Conservation (phyloP, 352 stramenopile species). For the Chrysophaeum taylorii region DNA sequence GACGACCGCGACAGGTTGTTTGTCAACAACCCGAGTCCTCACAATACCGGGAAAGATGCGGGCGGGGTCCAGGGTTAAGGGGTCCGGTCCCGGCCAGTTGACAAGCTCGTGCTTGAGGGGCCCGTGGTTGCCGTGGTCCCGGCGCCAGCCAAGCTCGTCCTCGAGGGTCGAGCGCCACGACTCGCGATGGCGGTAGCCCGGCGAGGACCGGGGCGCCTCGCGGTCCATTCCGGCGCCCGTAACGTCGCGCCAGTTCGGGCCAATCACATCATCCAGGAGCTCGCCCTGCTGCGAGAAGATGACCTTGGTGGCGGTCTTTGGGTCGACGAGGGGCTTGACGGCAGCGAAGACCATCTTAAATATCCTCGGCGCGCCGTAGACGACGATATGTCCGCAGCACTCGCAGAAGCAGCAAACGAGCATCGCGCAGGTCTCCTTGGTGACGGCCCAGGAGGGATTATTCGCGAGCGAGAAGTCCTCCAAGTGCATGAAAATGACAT, state of each 20-base stretch:
- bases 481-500: constrained; percentile 9
- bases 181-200: not conserved
- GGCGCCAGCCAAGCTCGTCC: not conserved
- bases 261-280: not conserved
- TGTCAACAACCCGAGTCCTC: too few relatives aligned
- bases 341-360: not conserved
- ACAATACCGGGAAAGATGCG: too few relatives aligned
- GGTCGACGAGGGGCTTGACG: constrained; percentile 8
- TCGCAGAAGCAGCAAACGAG: not conserved
- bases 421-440: not conserved
- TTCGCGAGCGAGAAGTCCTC: not conserved
- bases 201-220: not conserved
- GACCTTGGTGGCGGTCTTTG: constrained; percentile 9
- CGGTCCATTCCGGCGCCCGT: not conserved
- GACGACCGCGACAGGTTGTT: too few relatives aligned
- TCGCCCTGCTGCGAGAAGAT: not conserved
- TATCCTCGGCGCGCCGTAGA: not conserved
- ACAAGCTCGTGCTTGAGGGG: not conserved
- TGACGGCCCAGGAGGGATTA: constrained; percentile 3
- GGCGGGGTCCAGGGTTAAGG: too few relatives aligned
- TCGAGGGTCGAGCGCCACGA: not conserved
- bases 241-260: not conserved
- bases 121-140: not conserved
- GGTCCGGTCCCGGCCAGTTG: too few relatives aligned
- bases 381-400: constrained; percentile 13